These are phyloP conservation scores for Fomitopsis palustris DNA, from an alignment of 1,284 basidiomycete species.

Conservation along the genomic window DNA sequence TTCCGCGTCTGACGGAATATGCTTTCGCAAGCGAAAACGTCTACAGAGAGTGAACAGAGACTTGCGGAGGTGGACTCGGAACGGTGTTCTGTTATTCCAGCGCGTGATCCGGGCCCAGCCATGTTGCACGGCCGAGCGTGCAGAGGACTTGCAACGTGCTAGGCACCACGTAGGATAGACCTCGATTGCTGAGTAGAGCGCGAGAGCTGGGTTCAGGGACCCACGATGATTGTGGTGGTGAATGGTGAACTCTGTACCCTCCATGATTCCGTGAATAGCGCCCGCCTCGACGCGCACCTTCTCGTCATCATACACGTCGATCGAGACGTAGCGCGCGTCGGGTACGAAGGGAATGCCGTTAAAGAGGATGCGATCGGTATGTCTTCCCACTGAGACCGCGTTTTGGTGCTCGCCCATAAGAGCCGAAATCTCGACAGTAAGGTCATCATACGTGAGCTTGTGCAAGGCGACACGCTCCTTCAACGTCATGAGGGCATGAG, in stretches of 20 bases:
- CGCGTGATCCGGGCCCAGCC: slow-evolving; percentile 56
- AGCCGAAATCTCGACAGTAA: slow-evolving; percentile 39
- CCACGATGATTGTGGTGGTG: slow-evolving; percentile 55
- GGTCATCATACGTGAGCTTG: slow-evolving; percentile 44
- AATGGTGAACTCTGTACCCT: slow-evolving; percentile 56
- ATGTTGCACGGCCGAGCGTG: slow-evolving; percentile 30
- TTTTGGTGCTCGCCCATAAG: slow-evolving; percentile 37
- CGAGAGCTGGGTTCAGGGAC: slow-evolving; percentile 53
- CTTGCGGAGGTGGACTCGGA: slow-evolving; percentile 40
- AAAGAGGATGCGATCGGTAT: slow-evolving; percentile 50
- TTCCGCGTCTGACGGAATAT: slow-evolving; percentile 17
- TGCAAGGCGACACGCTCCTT: slow-evolving; percentile 46
- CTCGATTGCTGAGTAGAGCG: slow-evolving; percentile 44
- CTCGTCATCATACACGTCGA: slow-evolving; percentile 35
- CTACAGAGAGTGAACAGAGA: slow-evolving; percentile 37
- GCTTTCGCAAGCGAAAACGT: slow-evolving; percentile 32
- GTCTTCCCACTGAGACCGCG: slow-evolving; percentile 46
- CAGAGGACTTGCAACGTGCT: slow-evolving; percentile 38
- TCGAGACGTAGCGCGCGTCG: slow-evolving; percentile 44
- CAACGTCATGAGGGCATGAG: slow-evolving; percentile 45
- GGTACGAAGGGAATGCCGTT: slow-evolving; percentile 49
- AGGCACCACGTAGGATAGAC: slow-evolving; percentile 57
- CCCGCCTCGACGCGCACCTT: slow-evolving; percentile 50
- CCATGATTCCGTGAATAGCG: slow-evolving; percentile 53
- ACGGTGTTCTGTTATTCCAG: slow-evolving; percentile 52